Percentiles rank a stretch among this genome's conserved stretches.
Conservation (phyloP, 2,329 filamentous ascomycete species). For the Magnaporthiopsis rhizophila region DNA sequence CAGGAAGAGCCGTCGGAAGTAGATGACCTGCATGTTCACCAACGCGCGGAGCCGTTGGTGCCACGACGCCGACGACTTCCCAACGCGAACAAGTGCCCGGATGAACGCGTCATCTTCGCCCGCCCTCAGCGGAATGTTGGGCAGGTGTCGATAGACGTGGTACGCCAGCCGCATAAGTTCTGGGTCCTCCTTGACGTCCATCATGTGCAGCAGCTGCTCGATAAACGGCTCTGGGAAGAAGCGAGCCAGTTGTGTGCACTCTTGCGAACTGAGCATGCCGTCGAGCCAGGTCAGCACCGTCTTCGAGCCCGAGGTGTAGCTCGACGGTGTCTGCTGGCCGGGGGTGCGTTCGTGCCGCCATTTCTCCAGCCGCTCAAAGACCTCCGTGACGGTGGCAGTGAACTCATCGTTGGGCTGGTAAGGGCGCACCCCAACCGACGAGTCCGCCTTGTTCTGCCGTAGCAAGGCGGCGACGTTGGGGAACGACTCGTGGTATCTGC, state of each 20-base stretch:
- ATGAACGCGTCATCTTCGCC: conserved; percentile 84
- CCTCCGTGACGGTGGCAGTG: conserved; percentile 57
- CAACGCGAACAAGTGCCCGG: conserved; percentile 77
- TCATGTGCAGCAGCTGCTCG: conserved; percentile 95
- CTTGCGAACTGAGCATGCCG: conserved; percentile 79
- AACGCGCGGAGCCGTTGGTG: conserved; percentile 90
- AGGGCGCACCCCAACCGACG: conserved; percentile 75
- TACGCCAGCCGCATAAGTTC: conserved; percentile 92
- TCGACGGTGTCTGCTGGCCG: conserved; percentile 85
- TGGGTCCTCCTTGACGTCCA: conserved; percentile 98
- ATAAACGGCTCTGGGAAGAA: conserved; percentile 91
- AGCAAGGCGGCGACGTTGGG: conserved; percentile 69
- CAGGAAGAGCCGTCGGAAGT: conserved; percentile 92
- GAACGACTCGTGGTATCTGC: conserved; percentile 90
- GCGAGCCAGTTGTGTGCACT: conserved; percentile 81
- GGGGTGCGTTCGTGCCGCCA: conserved; percentile 81
- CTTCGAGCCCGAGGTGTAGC: conserved; percentile 94
- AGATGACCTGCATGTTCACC: conserved; percentile 98
- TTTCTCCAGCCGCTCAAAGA: conserved; percentile 72
- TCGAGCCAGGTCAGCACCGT: conserved; percentile 95
- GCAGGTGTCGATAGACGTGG: conserved; percentile 91
- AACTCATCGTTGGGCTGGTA: conserved; percentile 76
- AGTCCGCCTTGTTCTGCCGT: conserved; percentile 67
- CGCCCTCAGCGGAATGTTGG: conserved; percentile 74
- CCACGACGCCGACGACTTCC: conserved; percentile 78